Evolutionary conservation across 257 asterid genomes (phyloP), one percentile per base, ranked within the genome.

Genomic region (Apocynum venetum): DNA sequence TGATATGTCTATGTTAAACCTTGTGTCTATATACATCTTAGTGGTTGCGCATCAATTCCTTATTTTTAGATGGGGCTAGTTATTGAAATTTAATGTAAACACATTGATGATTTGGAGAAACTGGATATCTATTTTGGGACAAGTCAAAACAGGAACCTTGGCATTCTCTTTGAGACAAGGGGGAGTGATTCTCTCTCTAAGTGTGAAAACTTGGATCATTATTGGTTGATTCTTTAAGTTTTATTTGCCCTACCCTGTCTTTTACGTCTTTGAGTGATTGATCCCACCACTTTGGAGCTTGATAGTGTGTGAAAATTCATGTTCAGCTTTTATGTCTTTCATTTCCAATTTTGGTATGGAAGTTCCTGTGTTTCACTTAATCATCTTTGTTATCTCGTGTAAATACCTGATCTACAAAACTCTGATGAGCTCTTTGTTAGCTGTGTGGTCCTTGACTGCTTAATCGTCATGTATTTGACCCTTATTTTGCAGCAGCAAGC

Each of bases 401-500:
- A 19, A 20, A 72, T 36, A 41, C 60, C 20, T 60, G 6, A 7
- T 67, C 77, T 71, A 38, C 25, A 36, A 14, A 12, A n/a, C 17
- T 40, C 43, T 38, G 43, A 25, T 52, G 11, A 15, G 17, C n/a
- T 2, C 12, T 56, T 6, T 49, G 41, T 40, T 71, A 36, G 35
- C 6, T 79, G 8, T 0, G 35, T 61, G 36, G n/a, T 40, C 10
- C 55, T 47, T 56, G 64, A 69, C 57, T 12, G 17, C 60, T 69
- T 49, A 67, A 75, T 68, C 44, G 4, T 66, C 67, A 6, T 25
- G 56, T n/a, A 8, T 20, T n/a, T 53, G 65, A 35, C 60, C 9
- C n/a, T 66, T 56, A 41, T 79, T 44, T 70, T 82, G 81, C 75
- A 68, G 91, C 86, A 91, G 85, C 90, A 77, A 13, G 36, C 88